Percentiles rank a stretch among this genome's conserved stretches.
phyloP scores from a whole-genome alignment of 140 eudicot species.

The Flaveria floridana region DNA sequence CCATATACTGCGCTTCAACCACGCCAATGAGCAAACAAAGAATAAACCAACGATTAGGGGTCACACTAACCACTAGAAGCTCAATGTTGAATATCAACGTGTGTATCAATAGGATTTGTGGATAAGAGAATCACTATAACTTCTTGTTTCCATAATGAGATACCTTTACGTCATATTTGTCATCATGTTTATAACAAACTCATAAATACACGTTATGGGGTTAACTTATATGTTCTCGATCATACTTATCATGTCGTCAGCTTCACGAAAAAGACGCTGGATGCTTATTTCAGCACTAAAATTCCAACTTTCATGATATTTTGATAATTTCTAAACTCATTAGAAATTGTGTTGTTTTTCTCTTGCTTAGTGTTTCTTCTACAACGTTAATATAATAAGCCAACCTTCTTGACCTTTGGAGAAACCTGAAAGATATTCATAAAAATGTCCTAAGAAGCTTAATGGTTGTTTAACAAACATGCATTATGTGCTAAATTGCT shows the following conservation, averaged over 20 bases:
- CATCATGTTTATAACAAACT: background rate
- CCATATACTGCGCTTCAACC: conserved; percentile 7
- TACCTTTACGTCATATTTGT: background rate
- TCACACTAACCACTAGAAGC: background rate
- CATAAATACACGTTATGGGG: background rate
- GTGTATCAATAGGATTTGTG: background rate
- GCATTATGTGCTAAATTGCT: too few species aligned
- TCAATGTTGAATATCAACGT: background rate
- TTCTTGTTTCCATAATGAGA: background rate
- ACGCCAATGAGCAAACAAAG: background rate
- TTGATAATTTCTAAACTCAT: background rate
- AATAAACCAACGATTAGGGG: background rate
- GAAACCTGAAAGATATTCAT: too few species aligned
- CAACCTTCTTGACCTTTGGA: too few species aligned
- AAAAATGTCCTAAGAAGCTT: too few species aligned
- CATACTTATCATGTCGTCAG: background rate
- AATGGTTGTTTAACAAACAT: too few species aligned
- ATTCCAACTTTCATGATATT: background rate
- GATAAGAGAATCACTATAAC: conserved; percentile 6
- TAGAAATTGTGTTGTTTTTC: background rate
- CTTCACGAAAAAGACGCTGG: background rate
- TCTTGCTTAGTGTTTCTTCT: background rate
- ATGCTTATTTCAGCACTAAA: background rate
- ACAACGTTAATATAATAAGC: too few species aligned
- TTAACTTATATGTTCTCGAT: background rate